Base-by-base conservation (phyloP, 305 asterid genomes). In the Solanum hybrid region DNA sequence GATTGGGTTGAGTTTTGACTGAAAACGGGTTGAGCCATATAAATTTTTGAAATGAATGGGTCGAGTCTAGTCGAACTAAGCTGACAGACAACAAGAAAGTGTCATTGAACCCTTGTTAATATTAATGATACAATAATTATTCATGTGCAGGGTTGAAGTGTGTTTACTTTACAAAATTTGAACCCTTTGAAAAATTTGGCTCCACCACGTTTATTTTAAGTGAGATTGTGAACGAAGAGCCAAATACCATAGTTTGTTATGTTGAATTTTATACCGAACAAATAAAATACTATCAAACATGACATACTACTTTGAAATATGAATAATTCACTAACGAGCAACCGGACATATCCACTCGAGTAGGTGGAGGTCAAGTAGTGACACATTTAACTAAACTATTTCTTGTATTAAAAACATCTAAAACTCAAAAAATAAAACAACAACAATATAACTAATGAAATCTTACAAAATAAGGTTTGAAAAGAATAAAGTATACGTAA, bases 391-490 rank as follows among this genome's bases (percentile, higher is more conserved):
- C 75, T 67, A n/a, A 24, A n/a, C 14, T 24, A 69, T 0, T n/a
- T 64, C 31, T 69, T n/a, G 75, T 9, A 11, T 67, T n/a, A 10
- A 67, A 67, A n/a, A n/a, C 31, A n/a, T 69, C 4, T 69, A 69
- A 69, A 24, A 26, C 77, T 71, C 34, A 1, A 11, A 3, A 73
- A 12, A 13, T 8, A 57, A 18, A 18, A 57, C 1, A 57, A 57
- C 22, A 57, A 57, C 11, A 6, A 51, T 51, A 51, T 51, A 51
- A 0, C n/a, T 1, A 16, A n/a, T 51, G 0, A 0, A 51, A 51
- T 51, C 0, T n/a, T 0, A 51, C 20, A 51, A 51, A 51, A 16
- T 42, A 0, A 13, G 7, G 0, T 42, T 2, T 13, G 20, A 0
- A 42, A 42, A 42, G 57, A 4, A 42, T 42, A 1, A 42, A 42